A percentile compares a stretch with the other conserved stretches of the same genome.
These are phyloP conservation scores for Solanum pinnatisectum DNA, from an alignment of 257 asterid species.

Conservation along the genomic window DNA sequence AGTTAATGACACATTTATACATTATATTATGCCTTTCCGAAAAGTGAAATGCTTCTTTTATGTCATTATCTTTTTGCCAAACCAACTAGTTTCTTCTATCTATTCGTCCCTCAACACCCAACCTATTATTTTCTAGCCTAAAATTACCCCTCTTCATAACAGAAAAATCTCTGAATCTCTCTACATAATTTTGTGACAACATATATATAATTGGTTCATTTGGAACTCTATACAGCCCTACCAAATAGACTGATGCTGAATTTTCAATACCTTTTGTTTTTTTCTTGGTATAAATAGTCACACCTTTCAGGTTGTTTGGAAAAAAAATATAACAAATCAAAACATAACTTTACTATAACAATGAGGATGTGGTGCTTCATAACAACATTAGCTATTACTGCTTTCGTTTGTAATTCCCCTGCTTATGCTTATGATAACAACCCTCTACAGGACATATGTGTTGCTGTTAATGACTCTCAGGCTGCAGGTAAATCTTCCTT, in stretches of 20 bases:
- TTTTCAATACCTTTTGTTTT: neutral
- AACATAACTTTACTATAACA: neutral
- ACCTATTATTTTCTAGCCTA: neutral
- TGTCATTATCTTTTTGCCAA: neutral
- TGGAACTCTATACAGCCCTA: neutral
- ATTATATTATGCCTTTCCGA: neutral
- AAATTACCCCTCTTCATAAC: neutral
- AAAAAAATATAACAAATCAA: neutral
- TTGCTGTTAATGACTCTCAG: neutral
- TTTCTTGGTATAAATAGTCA: neutral
- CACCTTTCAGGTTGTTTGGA: neutral
- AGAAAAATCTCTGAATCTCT: neutral
- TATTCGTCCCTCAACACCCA: neutral
- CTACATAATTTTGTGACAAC: neutral
- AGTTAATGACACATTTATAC: neutral
- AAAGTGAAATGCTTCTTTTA: neutral
- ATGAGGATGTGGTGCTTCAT: neutral
- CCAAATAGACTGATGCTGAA: too few species aligned
- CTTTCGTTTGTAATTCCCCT: neutral
- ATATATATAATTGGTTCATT: neutral
- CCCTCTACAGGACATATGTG: neutral
- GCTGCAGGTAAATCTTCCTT: neutral
- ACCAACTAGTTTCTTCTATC: neutral
- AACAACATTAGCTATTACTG: neutral
- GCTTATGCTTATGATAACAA: too few species aligned